Evolutionary conservation across 345 rosid genomes (phyloP), one percentile per base, ranked within the genome.

Genomic region (Salix brachista): DNA sequence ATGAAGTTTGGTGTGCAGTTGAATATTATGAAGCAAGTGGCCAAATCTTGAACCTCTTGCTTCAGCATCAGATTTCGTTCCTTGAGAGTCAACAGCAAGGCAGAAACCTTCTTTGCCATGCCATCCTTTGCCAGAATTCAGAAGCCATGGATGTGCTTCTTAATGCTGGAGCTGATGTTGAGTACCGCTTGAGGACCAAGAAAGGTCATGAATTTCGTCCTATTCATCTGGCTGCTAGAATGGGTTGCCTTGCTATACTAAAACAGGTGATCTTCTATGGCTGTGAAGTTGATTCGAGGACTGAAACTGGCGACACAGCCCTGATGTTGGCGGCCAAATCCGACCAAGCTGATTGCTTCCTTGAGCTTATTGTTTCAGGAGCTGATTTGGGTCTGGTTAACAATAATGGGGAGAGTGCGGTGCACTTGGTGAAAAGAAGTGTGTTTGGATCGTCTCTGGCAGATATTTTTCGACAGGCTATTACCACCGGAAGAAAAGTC

Each of bases 51-150:
- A 74, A 67, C 44, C 81, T 82, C 26, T 61, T 85, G 54, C 83
- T 85, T 42, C 73, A 66, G 69, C 81, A 77, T 54, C 70, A 69
- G 65, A 48, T 14, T 34, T 77, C 66, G 4, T 81, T 42, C 61
- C 77, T 81, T 60, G 50, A 64, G 30, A 71, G 82, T 71, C 78
- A 80, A 62, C 75, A 71, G 46, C 64, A 79, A 67, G 85, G 87
- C 58, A 71, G 85, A 74, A 81, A 71, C 73, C 87, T 81, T 72
- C 83, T 84, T 52, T 79, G 81, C 69, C 83, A 81, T 71, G 83
- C 87, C 32, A 84, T 84, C 60, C 84, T 84, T 74, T 84, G 87
- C 69, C 84, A 71, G 41, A 84, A 84, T 77, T 73, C 66, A n/a
- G 84, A 76, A 39, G 87, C 83, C 0, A 80, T 79, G 4, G 30